Conservation (phyloP, 176 grass and related monocot genomes). For the Musa schizocarpa region DNA sequence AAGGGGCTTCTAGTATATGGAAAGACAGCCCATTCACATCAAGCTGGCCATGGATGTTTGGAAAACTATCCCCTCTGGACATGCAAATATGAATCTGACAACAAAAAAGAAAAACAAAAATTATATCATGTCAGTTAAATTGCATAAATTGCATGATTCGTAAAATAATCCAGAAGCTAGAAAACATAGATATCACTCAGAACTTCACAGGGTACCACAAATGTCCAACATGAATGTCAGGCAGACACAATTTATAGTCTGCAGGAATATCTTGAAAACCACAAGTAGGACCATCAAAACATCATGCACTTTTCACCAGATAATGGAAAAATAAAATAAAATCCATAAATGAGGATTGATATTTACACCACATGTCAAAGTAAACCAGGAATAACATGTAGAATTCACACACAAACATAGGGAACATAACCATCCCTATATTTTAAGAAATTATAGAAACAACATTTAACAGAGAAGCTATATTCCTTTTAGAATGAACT, state of each 20-base stretch:
- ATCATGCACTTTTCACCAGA: too few species aligned
- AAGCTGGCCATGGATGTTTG: conserved; percentile 83
- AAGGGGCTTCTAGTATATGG: conserved; percentile 87
- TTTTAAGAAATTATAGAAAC: too few species aligned
- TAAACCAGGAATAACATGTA: not conserved
- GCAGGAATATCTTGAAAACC: too few species aligned
- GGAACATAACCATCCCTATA: not conserved
- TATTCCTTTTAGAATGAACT: too few species aligned
- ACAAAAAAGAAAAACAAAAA: conserved; percentile 16
- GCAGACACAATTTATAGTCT: too few species aligned
- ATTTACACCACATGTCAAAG: not conserved
- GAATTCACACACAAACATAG: not conserved
- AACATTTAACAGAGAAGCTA: too few species aligned
- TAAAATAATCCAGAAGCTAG: conserved; percentile 6
- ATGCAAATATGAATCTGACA: conserved; percentile 93
- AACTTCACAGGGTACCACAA: not conserved
- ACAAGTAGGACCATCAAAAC: too few species aligned
- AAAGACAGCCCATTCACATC: conserved; percentile 81
- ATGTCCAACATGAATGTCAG: too few species aligned
- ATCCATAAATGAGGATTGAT: not conserved
- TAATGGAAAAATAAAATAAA: not conserved
- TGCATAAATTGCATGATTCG: conserved; percentile 1
- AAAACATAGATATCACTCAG: not conserved
- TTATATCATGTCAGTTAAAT: not conserved
- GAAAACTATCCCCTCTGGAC: conserved; percentile 85